These are phyloP conservation scores for Rhodomyrtus psidioides DNA, from an alignment of 441 rosid species.

Conservation along the genomic window DNA sequence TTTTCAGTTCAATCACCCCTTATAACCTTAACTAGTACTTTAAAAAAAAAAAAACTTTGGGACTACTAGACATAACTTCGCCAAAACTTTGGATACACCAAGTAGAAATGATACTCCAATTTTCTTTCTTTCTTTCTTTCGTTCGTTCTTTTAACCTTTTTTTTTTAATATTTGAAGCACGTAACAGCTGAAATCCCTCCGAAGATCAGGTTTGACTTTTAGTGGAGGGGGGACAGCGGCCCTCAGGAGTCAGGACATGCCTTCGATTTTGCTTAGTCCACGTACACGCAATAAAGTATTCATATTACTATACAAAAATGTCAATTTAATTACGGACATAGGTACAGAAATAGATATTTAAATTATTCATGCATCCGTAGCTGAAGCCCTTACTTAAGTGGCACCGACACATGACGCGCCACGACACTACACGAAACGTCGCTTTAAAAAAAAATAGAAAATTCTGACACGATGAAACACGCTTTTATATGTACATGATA, in stretches of 20 bases:
- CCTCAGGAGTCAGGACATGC: neutral
- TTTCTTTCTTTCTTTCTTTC: too few species aligned
- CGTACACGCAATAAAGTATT: neutral
- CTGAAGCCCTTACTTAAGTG: too few species aligned
- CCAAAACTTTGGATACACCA: neutral
- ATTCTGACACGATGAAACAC: too few species aligned
- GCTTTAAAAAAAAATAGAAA: too few species aligned
- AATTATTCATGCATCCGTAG: neutral
- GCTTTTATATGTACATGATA: too few species aligned
- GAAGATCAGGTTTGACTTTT: neutral
- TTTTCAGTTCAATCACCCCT: neutral
- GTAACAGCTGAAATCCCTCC: neutral
- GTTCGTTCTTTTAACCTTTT: too few species aligned
- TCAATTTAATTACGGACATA: neutral
- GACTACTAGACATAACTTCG: neutral
- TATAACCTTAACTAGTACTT: neutral
- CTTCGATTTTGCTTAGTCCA: neutral
- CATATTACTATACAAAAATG: neutral
- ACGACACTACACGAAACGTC: too few species aligned
- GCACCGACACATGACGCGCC: too few species aligned
- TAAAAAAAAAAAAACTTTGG: neutral
- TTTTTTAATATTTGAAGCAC: neutral
- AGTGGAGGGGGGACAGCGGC: neutral
- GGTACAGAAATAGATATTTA: neutral
- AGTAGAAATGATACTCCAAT: neutral